Percentiles rank a stretch among this genome's conserved stretches.
Conservation (phyloP, 768 basidiomycete species). For the Boletus subcaerulescens region DNA sequence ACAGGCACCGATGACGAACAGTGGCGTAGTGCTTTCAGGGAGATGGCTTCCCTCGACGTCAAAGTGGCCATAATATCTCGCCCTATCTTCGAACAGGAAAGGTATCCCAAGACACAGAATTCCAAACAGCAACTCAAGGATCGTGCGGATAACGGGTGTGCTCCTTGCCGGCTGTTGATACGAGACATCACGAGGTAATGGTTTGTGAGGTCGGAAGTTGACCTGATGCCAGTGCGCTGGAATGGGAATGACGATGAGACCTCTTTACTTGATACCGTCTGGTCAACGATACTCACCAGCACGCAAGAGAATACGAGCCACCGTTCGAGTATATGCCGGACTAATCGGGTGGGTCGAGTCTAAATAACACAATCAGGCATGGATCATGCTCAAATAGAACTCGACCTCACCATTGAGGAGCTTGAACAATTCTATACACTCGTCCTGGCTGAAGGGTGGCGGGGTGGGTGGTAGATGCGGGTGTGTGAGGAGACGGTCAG, state of each 20-base stretch:
- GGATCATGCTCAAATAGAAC: not conserved
- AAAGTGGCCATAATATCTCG: constrained; percentile 41
- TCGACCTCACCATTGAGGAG: constrained; percentile 42
- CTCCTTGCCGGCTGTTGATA: constrained; percentile 27
- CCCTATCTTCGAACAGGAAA: constrained; percentile 64
- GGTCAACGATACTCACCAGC: constrained; percentile 47
- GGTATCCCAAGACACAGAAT: constrained; percentile 76
- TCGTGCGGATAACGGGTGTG: constrained; percentile 44
- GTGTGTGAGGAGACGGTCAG: constrained; percentile 69
- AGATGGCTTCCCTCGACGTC: constrained; percentile 58
- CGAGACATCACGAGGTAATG: constrained; percentile 54
- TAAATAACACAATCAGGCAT: constrained; percentile 5
- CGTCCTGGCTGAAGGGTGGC: constrained; percentile 71
- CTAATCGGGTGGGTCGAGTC: constrained; percentile 22
- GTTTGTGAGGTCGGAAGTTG: constrained; percentile 66
- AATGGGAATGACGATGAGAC: constrained; percentile 7
- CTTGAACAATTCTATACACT: constrained; percentile 70
- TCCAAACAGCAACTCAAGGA: constrained; percentile 58
- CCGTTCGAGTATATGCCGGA: constrained; percentile 57
- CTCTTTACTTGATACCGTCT: too few relatives aligned
- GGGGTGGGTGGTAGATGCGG: constrained; percentile 42
- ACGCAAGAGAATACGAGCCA: constrained; percentile 66
- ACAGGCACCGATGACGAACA: constrained; percentile 64
- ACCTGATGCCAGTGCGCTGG: constrained; percentile 66
- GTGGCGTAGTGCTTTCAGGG: constrained; percentile 46